A percentile compares a stretch with the other conserved stretches of the same genome.
phyloP scores from a whole-genome alignment of 1,284 basidiomycete species.

The Puccinia triticina region DNA sequence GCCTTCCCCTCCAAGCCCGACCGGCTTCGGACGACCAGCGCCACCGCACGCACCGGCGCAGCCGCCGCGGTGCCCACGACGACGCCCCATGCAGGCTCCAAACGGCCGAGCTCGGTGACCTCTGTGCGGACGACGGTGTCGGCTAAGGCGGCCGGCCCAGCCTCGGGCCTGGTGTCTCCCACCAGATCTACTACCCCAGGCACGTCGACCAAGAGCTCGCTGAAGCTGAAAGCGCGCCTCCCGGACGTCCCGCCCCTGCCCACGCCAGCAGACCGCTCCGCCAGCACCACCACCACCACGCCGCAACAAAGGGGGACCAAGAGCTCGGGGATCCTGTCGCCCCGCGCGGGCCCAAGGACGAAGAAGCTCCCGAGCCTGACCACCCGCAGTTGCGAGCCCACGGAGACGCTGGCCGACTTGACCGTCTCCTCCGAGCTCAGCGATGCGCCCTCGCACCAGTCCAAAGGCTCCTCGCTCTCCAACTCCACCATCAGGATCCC shows the following conservation, averaged over 20 bases:
- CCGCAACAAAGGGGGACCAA: neutral
- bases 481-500: slow-evolving; percentile 26
- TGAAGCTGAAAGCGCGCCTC: neutral
- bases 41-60: slow-evolving; percentile 35
- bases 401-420: slow-evolving; percentile 3
- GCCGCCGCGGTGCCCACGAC: neutral
- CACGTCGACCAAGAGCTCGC: neutral
- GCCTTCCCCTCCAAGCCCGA: slow-evolving; percentile 11
- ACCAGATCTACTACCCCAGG: neutral
- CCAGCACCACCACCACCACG: neutral
- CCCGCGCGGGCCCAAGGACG: neutral
- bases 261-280: neutral
- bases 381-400: neutral
- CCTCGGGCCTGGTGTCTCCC: neutral
- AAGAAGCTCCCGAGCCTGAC: neutral
- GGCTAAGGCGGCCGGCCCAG: slow-evolving; percentile 5
- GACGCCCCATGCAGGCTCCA: neutral
- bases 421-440: slow-evolving; percentile 15
- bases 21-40: slow-evolving; percentile 45
- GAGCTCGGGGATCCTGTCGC: neutral
- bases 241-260: neutral
- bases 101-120: slow-evolving; percentile 26
- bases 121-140: slow-evolving; percentile 27
- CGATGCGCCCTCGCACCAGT: slow-evolving; percentile 29
- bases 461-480: slow-evolving; percentile 34